Conservation (phyloP, 169 alveolate genomes). For the Miamiensis avidus region DNA sequence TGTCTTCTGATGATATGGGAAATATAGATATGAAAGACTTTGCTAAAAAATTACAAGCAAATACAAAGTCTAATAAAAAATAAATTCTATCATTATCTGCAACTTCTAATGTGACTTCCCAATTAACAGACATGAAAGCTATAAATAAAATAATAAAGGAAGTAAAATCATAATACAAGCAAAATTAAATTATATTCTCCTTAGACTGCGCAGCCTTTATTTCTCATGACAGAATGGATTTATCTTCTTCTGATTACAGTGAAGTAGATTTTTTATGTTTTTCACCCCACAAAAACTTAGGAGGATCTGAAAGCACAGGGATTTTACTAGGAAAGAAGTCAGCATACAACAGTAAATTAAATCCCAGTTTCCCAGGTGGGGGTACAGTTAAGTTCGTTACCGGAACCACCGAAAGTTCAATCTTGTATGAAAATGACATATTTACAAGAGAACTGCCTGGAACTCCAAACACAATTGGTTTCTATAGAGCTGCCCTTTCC, state of each 20-base stretch:
- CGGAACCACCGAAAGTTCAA: conserved; percentile 89
- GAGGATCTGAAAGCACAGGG: conserved; percentile 94
- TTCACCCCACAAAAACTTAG: conserved; percentile 93
- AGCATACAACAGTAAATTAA: neutral
- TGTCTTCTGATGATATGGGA: conserved; percentile 38
- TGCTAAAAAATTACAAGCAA: conserved; percentile 52
- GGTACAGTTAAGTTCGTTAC: conserved; percentile 82
- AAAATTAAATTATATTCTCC: neutral
- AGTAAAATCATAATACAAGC: neutral
- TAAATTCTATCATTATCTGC: conserved; percentile 82
- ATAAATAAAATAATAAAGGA: conserved; percentile 43
- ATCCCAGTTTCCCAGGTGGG: conserved; percentile 40
- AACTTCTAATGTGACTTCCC: conserved; percentile 84
- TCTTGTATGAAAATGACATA: conserved; percentile 76
- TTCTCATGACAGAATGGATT: conserved; percentile 52
- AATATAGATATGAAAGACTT: conserved; percentile 43
- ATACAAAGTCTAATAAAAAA: conserved; percentile 41
- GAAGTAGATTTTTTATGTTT: conserved; percentile 89
- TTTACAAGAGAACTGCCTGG: conserved; percentile 96
- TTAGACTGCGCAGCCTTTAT: conserved; percentile 13
- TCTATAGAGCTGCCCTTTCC: conserved; percentile 82
- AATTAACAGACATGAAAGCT: conserved; percentile 53
- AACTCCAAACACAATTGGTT: conserved; percentile 92
- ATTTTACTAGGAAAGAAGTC: conserved; percentile 75
- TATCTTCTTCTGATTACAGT: conserved; percentile 55